Evolutionary conservation across 352 stramenopile genomes (phyloP), one percentile per base, ranked within the genome.

Genomic region (Phytophthora tentaculata): DNA sequence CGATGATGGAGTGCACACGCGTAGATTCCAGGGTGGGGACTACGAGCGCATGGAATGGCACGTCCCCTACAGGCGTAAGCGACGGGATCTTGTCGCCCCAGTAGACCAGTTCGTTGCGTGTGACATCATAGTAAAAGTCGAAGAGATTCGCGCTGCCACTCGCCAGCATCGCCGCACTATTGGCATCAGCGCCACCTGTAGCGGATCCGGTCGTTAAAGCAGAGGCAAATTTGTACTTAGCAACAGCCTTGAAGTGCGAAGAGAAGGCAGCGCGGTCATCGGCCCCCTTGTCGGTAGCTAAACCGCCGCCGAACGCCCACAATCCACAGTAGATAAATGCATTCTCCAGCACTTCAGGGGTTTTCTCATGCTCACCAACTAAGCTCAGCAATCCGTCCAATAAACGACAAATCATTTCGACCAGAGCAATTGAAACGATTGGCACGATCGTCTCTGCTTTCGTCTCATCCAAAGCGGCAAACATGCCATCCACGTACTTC

Each of bases 301-400:
- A 88, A 2, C 91, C 80, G 53, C 97, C 97, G 17, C 96, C 96
- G 73, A 99, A 99, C 2, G 97, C 96, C 97, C 97, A 99, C 61
- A 98, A 81, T 12, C 90, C 84, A 56, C 90, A 97, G 72, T 98
- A 99, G 17, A 96, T 84, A 78, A 99, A 99, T 12, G 97, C 83
- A 53, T 97, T 97, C 63, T 99, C 96, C 37, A 99, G 77, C 13
- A 96, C 51, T 9, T 98, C 92, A 0, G 81, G 76, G 0, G 75
- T 88, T 61, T 92, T 98, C 56, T 98, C 93, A 1, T 77, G 68
- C 53, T 97, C 88, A 12, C 55, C 69, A n/a, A 97, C 71, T 0
- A 71, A 29, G 17, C 62, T 81, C 35, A 99, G 74, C 19, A 98
- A 76, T 3, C 92, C 94, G 61, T 99, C 96, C n/a, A 99, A 75